Evolutionary conservation across 1,284 basidiomycete genomes (phyloP).

Genomic region (Austropuccinia psidii): DNA sequence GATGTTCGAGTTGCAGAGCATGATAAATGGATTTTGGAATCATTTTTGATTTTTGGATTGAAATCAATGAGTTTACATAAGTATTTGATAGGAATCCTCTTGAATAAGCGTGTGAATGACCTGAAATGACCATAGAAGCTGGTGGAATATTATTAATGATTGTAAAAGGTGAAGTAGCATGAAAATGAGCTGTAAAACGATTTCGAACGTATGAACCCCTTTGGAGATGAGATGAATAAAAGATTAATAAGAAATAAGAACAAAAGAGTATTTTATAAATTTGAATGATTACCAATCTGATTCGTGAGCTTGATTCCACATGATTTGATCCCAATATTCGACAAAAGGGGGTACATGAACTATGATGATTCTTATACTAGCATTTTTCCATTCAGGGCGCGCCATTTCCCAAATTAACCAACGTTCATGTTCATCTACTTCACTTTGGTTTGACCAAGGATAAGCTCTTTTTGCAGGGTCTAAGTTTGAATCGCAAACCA

Average conservation of each 20-base stretch:
- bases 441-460: conserved; percentile 3
- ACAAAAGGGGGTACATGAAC: conserved; percentile 42
- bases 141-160: conserved; percentile 2
- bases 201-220: conserved; percentile 41
- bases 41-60: background rate
- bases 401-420: conserved; percentile 41
- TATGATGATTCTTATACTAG: conserved; percentile 39
- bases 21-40: conserved; percentile 16
- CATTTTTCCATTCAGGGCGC: conserved; percentile 37
- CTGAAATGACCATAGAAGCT: conserved; percentile 40
- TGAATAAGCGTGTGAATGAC: conserved; percentile 42
- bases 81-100: conserved; percentile 40
- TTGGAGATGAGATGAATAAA: background rate
- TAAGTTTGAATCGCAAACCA: conserved; percentile 42
- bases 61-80: conserved; percentile 35
- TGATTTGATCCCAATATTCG: conserved; percentile 40
- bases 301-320: conserved; percentile 40
- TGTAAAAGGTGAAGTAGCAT: conserved; percentile 15
- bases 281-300: conserved; percentile 39
- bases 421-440: conserved; percentile 40
- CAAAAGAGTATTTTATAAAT: background rate
- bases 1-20: conserved; percentile 32
- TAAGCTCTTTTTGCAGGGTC: background rate
- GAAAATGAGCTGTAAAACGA: conserved; percentile 39
- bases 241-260: background rate